Evolutionary conservation across 179 eudicot species (phyloP).

Genomic region (Gypsophila paniculata): DNA sequence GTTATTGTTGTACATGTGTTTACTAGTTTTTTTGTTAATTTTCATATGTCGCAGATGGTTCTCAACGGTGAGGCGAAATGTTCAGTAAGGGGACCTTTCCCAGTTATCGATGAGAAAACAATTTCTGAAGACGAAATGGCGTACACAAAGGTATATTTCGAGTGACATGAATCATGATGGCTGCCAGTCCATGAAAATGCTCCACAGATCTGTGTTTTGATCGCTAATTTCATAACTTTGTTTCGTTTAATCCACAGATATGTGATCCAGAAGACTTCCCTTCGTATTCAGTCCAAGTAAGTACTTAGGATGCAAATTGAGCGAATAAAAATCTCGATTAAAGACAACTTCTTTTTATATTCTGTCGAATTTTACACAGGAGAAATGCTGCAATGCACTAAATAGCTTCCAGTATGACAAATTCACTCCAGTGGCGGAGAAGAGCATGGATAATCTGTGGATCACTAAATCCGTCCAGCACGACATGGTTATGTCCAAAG

Average conservation of each 20-base stretch:
- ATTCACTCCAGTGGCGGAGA: conserved; percentile 36
- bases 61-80: conserved; percentile 87
- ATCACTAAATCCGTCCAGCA: conserved; percentile 24
- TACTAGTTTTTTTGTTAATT: background rate
- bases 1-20: too few species aligned
- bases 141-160: conserved; percentile 31
- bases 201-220: background rate
- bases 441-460: conserved; percentile 43
- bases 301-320: too few species aligned
- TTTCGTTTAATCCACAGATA: conserved; percentile 22
- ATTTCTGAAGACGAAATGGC: conserved; percentile 50
- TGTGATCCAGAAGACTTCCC: conserved; percentile 23
- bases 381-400: conserved; percentile 23
- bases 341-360: too few species aligned
- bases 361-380: conserved; percentile 28
- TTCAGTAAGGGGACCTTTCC: conserved; percentile 37
- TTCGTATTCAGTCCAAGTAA: conserved; percentile 22
- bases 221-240: conserved; percentile 13
- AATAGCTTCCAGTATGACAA: conserved; percentile 28
- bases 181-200: background rate
- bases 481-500: conserved; percentile 39
- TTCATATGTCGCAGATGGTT: conserved; percentile 56
- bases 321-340: too few species aligned
- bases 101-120: conserved; percentile 54
- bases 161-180: background rate